A percentile compares a stretch with the other conserved stretches of the same genome.
These are phyloP conservation scores for Tetradesmus obliquus DNA, from an alignment of 139 green algal genomes.

Conservation along the genomic window DNA sequence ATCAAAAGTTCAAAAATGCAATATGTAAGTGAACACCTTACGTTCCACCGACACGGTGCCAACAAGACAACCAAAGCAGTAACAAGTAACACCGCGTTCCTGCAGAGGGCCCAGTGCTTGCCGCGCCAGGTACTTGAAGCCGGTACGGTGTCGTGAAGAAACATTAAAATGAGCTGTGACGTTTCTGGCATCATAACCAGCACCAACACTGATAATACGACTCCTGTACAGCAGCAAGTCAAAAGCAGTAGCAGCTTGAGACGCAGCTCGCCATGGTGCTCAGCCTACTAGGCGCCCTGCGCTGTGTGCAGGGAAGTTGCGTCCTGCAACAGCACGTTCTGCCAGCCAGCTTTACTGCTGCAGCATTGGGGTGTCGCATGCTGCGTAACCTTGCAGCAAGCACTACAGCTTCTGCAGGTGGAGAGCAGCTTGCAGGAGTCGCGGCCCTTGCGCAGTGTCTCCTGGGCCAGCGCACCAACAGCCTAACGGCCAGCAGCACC, in stretches of 20 bases:
- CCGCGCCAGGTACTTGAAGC: background rate
- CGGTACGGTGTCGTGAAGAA: too few relatives aligned
- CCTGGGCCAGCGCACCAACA: background rate
- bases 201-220: background rate
- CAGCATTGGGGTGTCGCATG: background rate
- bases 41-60: too few relatives aligned
- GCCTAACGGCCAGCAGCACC: background rate
- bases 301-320: background rate
- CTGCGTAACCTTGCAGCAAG: background rate
- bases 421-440: background rate
- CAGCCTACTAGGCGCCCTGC: background rate
- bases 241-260: background rate
- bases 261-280: background rate
- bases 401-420: background rate
- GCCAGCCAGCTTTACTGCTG: background rate
- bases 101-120: background rate
- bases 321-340: background rate
- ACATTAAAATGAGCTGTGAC: too few relatives aligned
- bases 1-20: background rate
- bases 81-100: background rate
- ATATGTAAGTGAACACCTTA: too few relatives aligned
- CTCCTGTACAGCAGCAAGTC: background rate
- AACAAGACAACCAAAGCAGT: background rate
- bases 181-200: too few relatives aligned
- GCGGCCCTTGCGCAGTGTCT: background rate